Percentiles rank a stretch among this genome's conserved stretches.
Conservation (phyloP, 208 protist species). For the Crithidia thermophila region DNA sequence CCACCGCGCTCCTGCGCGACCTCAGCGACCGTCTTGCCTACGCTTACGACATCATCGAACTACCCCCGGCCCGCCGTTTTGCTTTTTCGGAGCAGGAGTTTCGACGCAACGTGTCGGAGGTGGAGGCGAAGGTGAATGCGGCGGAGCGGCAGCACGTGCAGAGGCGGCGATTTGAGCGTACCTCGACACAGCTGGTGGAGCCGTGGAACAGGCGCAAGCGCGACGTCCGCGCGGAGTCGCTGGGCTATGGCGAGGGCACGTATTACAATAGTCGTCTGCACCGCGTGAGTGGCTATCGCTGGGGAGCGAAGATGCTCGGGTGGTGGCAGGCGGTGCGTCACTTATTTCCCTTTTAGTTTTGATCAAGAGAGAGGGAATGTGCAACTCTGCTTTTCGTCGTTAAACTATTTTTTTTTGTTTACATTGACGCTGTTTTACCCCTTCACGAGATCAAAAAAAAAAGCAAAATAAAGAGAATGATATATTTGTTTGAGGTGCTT, state of each 20-base stretch:
- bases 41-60: conserved; percentile 22
- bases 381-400: not conserved
- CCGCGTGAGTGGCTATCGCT: conserved; percentile 53
- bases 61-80: conserved; percentile 11
- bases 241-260: conserved; percentile 55
- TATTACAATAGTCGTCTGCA: conserved; percentile 76
- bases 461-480: too few species aligned
- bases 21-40: conserved; percentile 18
- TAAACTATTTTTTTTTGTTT: not conserved
- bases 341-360: conserved; percentile 13
- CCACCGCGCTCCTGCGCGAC: conserved; percentile 17
- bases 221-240: conserved; percentile 20
- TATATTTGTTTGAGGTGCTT: too few species aligned
- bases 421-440: not conserved
- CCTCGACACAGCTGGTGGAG: conserved; percentile 57
- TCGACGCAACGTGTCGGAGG: not conserved
- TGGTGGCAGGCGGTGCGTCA: conserved; percentile 24
- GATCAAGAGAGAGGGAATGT: not conserved
- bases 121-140: not conserved
- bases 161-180: not conserved
- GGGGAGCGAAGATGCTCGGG: conserved; percentile 26
- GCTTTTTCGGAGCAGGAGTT: conserved; percentile 16
- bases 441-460: too few species aligned
- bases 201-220: conserved; percentile 50
- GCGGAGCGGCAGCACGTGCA: not conserved